A percentile compares a stretch with the other conserved stretches of the same genome.
These are phyloP conservation scores for Sugiyamaella boreocaroliniensis DNA, from an alignment of 805 yeast species.

Conservation along the genomic window DNA sequence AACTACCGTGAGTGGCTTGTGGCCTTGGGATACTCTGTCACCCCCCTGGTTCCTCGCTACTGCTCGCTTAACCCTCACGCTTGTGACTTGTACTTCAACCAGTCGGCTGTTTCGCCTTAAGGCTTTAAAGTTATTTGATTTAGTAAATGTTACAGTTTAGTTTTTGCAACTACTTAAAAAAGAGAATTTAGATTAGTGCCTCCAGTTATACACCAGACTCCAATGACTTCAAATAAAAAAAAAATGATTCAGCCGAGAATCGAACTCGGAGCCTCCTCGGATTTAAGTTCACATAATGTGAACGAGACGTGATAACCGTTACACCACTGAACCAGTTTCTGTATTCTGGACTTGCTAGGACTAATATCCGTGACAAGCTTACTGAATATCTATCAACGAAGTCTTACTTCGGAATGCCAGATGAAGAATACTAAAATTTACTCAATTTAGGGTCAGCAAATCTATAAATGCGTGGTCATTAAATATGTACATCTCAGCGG, in stretches of 20 bases:
- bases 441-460: too few species aligned
- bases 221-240: not conserved
- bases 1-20: constrained; percentile 38
- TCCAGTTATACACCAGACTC: not conserved
- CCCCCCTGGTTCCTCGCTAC: constrained; percentile 35
- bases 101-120: constrained; percentile 9
- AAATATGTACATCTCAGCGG: not conserved
- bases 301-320: constrained; percentile 26
- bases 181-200: too few species aligned
- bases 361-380: too few species aligned
- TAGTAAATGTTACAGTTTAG: not conserved
- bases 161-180: too few species aligned
- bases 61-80: constrained; percentile 36
- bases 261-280: constrained; percentile 25
- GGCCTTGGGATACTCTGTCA: constrained; percentile 31
- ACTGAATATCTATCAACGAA: too few species aligned
- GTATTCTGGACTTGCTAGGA: not conserved
- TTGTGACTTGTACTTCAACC: constrained; percentile 29
- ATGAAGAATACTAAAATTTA: too few species aligned
- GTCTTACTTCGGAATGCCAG: too few species aligned
- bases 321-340: constrained; percentile 21
- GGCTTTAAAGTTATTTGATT: not conserved
- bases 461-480: too few species aligned
- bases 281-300: constrained; percentile 12
- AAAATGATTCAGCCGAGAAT: constrained; percentile 22